A percentile compares a stretch with the other conserved stretches of the same genome.
phyloP scores from a whole-genome alignment of 169 alveolate species.

The Plasmodium billcollinsi region DNA sequence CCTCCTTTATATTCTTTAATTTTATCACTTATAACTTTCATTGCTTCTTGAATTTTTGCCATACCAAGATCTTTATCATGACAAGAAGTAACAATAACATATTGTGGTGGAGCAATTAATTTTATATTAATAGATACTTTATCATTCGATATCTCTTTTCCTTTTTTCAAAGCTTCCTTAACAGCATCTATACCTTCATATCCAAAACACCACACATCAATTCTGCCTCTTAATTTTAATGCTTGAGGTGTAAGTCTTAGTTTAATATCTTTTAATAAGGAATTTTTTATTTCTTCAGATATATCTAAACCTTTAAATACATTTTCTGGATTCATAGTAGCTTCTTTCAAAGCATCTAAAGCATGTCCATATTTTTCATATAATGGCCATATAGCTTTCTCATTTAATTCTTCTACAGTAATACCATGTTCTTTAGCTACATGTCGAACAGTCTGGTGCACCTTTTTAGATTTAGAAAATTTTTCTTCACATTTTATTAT shows the following conservation, averaged over 20 bases:
- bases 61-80: constrained; percentile 93
- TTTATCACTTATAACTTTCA: constrained; percentile 88
- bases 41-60: constrained; percentile 85
- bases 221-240: constrained; percentile 92
- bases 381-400: constrained; percentile 96
- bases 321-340: constrained; percentile 92
- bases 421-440: constrained; percentile 92
- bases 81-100: constrained; percentile 92
- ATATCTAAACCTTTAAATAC: constrained; percentile 92
- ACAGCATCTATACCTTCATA: constrained; percentile 99
- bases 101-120: constrained; percentile 95
- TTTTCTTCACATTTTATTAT: constrained; percentile 92
- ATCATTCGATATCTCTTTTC: constrained; percentile 70
- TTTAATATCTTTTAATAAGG: constrained; percentile 90
- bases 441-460: constrained; percentile 95
- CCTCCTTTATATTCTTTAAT: constrained; percentile 92
- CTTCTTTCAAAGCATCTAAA: constrained; percentile 95
- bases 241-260: constrained; percentile 94
- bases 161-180: constrained; percentile 91
- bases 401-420: constrained; percentile 93
- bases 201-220: constrained; percentile 96
- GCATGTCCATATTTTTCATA: constrained; percentile 96
- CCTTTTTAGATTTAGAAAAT: constrained; percentile 94
- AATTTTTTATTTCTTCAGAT: constrained; percentile 88
- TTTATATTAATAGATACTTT: constrained; percentile 87